A percentile compares a stretch with the other conserved stretches of the same genome.
phyloP scores from a whole-genome alignment of 768 basidiomycete species.

The Suillus spraguei region DNA sequence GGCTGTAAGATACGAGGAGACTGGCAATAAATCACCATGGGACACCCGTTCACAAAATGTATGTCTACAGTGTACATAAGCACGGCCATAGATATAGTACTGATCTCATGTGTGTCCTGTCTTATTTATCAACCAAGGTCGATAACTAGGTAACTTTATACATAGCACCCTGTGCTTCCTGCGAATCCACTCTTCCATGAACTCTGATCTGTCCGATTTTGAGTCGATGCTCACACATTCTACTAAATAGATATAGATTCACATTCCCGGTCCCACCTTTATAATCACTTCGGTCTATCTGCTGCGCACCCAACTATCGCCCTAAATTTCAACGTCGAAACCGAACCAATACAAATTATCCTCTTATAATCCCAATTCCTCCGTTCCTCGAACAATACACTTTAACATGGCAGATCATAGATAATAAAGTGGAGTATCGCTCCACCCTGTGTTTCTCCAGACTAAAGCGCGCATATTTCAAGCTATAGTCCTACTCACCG shows the following conservation, averaged over 20 bases:
- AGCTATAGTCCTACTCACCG: not conserved
- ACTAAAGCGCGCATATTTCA: not conserved
- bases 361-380: not conserved
- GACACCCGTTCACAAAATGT: conserved; percentile 3
- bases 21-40: not conserved
- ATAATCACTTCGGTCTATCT: not conserved
- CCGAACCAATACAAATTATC: not conserved
- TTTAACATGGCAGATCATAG: not conserved
- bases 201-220: not conserved
- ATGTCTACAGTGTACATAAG: conserved; percentile 6
- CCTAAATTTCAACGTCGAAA: not conserved
- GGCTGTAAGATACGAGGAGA: not conserved
- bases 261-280: not conserved
- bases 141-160: not conserved
- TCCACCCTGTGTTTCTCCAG: not conserved
- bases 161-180: conserved; percentile 5
- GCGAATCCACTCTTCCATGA: not conserved
- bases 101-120: conserved; percentile 1
- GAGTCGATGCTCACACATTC: not conserved
- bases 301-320: not conserved
- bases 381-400: not conserved
- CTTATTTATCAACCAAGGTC: not conserved
- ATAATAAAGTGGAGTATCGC: not conserved
- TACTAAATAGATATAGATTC: not conserved
- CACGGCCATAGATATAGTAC: not conserved